Evolutionary conservation across 2,329 filamentous ascomycete genomes (phyloP).

Genomic region (Emergomyces orientalis): DNA sequence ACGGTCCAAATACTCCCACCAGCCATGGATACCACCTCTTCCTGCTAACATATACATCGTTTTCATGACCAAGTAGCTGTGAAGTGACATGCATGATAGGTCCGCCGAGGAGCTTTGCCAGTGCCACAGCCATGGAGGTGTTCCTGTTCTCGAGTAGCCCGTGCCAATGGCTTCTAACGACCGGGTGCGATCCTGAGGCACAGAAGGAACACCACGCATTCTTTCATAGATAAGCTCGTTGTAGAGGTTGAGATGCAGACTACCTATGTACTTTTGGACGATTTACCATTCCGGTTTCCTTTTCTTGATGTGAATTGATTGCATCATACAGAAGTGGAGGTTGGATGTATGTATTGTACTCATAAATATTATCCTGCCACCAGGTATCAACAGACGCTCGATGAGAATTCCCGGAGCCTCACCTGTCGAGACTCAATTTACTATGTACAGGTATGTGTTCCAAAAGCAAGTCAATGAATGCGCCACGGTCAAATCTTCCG

Average conservation of each 20-base stretch:
- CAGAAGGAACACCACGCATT: too few species aligned
- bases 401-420: background rate
- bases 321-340: too few species aligned
- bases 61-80: constrained; percentile 16
- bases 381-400: background rate
- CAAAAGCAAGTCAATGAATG: background rate
- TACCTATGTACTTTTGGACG: too few species aligned
- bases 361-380: too few species aligned
- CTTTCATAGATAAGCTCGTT: too few species aligned
- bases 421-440: background rate
- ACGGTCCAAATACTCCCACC: constrained; percentile 12
- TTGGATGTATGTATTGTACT: too few species aligned
- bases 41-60: background rate
- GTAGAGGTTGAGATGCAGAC: too few species aligned
- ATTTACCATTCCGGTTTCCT: too few species aligned
- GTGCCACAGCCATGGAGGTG: constrained; percentile 43
- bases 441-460: background rate
- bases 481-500: background rate
- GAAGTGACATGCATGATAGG: constrained; percentile 45
- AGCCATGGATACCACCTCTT: too few species aligned
- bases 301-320: too few species aligned
- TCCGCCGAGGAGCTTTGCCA: constrained; percentile 40
- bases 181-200: background rate
- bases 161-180: background rate
- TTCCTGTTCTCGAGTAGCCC: constrained; percentile 35